phyloP scores from a whole-genome alignment of 257 asterid genomes.

The Solanum sejunctum region DNA sequence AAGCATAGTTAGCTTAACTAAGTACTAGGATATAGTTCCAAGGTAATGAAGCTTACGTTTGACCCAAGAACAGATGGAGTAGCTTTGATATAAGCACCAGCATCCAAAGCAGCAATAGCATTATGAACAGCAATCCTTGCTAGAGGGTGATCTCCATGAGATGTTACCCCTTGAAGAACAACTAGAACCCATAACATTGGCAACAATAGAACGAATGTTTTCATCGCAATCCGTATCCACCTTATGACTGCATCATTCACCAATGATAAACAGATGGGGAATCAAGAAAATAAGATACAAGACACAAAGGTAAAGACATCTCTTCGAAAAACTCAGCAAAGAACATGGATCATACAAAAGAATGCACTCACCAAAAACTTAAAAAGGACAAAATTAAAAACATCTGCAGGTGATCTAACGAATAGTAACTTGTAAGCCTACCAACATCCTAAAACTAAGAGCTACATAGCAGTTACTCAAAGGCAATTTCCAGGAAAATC shows the following conservation, averaged over 20 bases:
- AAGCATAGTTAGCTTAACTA: background rate
- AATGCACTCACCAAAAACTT: background rate
- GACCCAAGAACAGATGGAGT: slow-evolving; percentile 72
- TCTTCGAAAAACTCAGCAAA: background rate
- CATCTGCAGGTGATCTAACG: background rate
- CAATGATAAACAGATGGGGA: background rate
- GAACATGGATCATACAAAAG: background rate
- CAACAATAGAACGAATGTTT: slow-evolving; percentile 11
- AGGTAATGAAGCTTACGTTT: slow-evolving; percentile 29
- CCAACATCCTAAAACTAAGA: background rate
- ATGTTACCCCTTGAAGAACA: slow-evolving; percentile 29
- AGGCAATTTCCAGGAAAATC: background rate
- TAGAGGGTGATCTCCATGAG: slow-evolving; percentile 78
- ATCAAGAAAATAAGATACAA: background rate
- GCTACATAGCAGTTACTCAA: background rate
- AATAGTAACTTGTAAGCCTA: too few species aligned
- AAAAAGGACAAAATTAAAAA: background rate
- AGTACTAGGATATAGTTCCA: background rate
- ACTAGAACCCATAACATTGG: slow-evolving; percentile 38
- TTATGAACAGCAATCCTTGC: slow-evolving; percentile 45
- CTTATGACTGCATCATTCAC: slow-evolving; percentile 4
- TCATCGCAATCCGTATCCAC: slow-evolving; percentile 18
- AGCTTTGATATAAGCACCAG: slow-evolving; percentile 45
- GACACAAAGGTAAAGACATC: background rate
- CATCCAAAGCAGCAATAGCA: slow-evolving; percentile 44